Base-by-base conservation (phyloP, 164 flowering plant genomes). In the Stephania japonica region DNA sequence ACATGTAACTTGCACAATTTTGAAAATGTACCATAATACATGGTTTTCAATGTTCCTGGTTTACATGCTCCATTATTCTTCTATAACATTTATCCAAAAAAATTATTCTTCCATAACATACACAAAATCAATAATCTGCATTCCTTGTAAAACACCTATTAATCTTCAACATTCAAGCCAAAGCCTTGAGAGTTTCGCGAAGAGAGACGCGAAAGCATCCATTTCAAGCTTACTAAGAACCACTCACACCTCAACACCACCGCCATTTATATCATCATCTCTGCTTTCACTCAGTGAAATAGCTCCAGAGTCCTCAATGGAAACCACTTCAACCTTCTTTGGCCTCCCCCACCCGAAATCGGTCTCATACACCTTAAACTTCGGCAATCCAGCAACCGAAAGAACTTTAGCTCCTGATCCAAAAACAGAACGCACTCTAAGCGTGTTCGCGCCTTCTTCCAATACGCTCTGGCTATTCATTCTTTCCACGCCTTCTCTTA, bases 331-430 rank as follows among this genome's bases (percentile, higher is more conserved):
- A 21, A 75, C 74, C 38, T 82, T 84, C 56, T 53, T 72, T 0
- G 86, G 82, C 72, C 74, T 78, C 0, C 86, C 86, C 83, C 78
- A 80, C 65, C 86, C 86, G 21, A 84, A 84, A 78, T 84, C 82
- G 9, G 75, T 72, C 41, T 70, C 78, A 32, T 84, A 84, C 7
- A 77, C 38, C 7, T 66, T 74, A 71, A 84, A 18, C 18, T 79
- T 84, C 0, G 86, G 86, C 19, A 84, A 82, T 49, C 85, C 85
- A 3, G 70, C 12, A 62, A 76, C 75, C 10, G 27, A 67, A 27
- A 79, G 24, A 19, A 72, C 12, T 18, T 16, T 50, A 7, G 4
- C 19, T 4, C 59, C 59, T n/a, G 59, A 50, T 10, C 19, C 59
- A 16, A 50, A 13, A 4, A 50, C 3, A 50, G 19, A 12, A 50